Evolutionary conservation across 2,329 filamentous ascomycete species (phyloP), one percentile per base, ranked within the genome.

Genomic region (Piedraia hortae): DNA sequence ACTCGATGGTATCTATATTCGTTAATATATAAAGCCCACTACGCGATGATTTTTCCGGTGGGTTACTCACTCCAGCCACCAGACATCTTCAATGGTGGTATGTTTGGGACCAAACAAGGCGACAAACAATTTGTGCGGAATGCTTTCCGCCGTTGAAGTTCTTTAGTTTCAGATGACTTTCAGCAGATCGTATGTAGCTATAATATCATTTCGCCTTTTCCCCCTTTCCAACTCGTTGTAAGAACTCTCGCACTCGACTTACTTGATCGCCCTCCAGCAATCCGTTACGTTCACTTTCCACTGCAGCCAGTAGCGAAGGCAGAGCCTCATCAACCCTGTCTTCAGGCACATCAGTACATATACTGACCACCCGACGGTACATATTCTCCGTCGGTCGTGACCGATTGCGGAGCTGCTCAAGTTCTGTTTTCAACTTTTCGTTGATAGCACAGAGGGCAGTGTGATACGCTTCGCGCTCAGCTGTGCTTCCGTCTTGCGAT

Each of bases 321-420:
- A 91, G 54, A 22, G 78, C 61, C 26, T 62, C 61, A 34, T 93
- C 85, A 8, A 93, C 72, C 26, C 75, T 62, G 5, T 58, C 56
- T 29, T 88, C 77, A 1, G 63, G 58, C 15, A 80, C 72, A 5
- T 65, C 67, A 0, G 78, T 89, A 41, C 82, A 91, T 7, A 91
- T 51, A 24, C 71, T 66, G 12, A 97, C 77, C 14, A 93, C 74
- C 32, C 70, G 72, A 12, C 78, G 62, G 42, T 91, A 91, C 45
- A 85, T 77, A 32, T 70, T 56, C 38, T 90, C 82, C 3, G 89
- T 56, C 24, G 90, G 78, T 4, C 66, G 68, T 34, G 75, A 82
- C 27, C 73, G 66, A 14, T 69, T 67, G 41, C 75, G 69, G 5
- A 97, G 56, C 4, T 59, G 59, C 3, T 14, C 23, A 12, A 33